Base-by-base conservation (phyloP, 805 yeast genomes). In the Wickerhamiella slavikovae region DNA sequence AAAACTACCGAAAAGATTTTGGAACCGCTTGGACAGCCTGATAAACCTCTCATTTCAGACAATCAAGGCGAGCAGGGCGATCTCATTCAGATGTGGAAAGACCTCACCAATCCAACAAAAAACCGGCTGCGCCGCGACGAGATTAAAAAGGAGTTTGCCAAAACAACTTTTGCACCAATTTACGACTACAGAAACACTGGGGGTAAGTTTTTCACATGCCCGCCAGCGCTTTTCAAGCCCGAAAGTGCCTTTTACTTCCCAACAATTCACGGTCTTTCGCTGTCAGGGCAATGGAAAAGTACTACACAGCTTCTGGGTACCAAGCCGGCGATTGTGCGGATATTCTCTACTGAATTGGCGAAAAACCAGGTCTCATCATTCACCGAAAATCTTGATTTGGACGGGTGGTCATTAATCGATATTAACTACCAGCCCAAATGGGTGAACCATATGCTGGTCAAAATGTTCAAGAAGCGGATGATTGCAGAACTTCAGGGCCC, bases 141-240 rank as follows among this genome's bases (percentile, higher is more conserved):
- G 35, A 49, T 75, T 36, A 72, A 71, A 40, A 56, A 38, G 18
- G 80, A 75, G 51, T 60, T 73, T 38, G 64, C 72, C 16, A 66
- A 64, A 38, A 69, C 78, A 17, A 71, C 76, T n/a, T 62, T 70
- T 61, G 64, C 67, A 37, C 74, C 71, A 35, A 58, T 71, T 44
- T 66, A 66, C 42, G 60, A 65, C 2, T 72, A 68, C 44, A 58
- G 72, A 28, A 73, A 72, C 40, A 77, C 85, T 2, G 65, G 70
- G 22, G 98, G 96, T 15, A 80, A 82, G 52, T 60, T 83, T 37
- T 89, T 82, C 55, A 56, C 63, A 12, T 66, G 93, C 0, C 96
- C 96, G 1, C 58, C 65, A n/a, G 66, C 82, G 1, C 73, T 66
- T 41, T 83, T 85, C 64, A 66, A 65, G 35, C 53, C 58, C 9